These are phyloP conservation scores for Backusella australiensis DNA, from an alignment of 192 early-diverging fungal genomes.

Conservation along the genomic window DNA sequence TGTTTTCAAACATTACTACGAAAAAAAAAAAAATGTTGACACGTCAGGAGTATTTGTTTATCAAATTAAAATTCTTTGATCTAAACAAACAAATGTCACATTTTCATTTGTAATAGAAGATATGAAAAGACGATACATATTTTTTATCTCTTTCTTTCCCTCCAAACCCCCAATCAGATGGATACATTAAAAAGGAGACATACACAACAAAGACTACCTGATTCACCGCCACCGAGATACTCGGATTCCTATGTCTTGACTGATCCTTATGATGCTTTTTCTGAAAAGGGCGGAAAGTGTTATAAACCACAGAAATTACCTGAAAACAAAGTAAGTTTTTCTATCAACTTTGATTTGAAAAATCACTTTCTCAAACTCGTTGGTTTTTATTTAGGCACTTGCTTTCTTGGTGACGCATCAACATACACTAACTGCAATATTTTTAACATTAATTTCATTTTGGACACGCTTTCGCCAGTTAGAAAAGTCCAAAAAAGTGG, in stretches of 20 bases:
- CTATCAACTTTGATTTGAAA: neutral
- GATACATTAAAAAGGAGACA: constrained; percentile 13
- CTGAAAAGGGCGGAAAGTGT: neutral
- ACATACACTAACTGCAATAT: constrained; percentile 43
- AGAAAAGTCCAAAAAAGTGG: constrained; percentile 54
- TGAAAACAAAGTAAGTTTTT: neutral
- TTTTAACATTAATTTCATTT: constrained; percentile 63
- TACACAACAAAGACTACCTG: neutral
- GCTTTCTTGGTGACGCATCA: constrained; percentile 45
- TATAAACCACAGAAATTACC: neutral
- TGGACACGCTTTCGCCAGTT: constrained; percentile 67
- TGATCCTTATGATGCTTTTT: neutral
- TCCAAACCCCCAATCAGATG: neutral
- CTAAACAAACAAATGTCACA: constrained; percentile 2
- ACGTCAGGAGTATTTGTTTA: constrained; percentile 2
- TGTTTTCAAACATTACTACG: neutral
- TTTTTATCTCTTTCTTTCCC: neutral
- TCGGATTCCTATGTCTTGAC: neutral
- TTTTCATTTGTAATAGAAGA: neutral
- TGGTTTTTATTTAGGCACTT: constrained; percentile 16
- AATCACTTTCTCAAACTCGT: neutral
- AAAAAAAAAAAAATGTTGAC: neutral
- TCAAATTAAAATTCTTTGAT: constrained; percentile 3
- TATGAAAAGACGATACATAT: neutral
- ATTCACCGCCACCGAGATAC: constrained; percentile 13